A percentile compares a stretch with the other conserved stretches of the same genome.
Evolutionary conservation across 805 yeast genomes (phyloP).

Genomic region (Saccharomycopsis sp.): DNA sequence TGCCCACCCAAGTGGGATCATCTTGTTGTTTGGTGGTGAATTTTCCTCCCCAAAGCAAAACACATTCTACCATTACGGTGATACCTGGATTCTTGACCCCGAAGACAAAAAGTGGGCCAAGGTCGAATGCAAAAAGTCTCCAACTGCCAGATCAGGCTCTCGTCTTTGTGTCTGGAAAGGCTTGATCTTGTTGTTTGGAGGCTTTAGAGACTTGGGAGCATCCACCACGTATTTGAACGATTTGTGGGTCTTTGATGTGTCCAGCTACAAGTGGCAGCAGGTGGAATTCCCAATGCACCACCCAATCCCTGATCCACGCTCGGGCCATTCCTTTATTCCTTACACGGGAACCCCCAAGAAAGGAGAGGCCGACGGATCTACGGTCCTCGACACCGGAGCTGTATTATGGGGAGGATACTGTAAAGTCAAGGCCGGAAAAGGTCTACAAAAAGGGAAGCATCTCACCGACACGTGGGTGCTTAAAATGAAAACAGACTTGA

Average conservation of each 20-base stretch:
- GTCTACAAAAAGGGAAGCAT: slow-evolving; percentile 85
- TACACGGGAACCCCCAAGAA: slow-evolving; percentile 25
- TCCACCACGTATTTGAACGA: slow-evolving; percentile 80
- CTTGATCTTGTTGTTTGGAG: slow-evolving; percentile 79
- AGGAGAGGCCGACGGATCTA: neutral
- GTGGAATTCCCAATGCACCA: slow-evolving; percentile 80
- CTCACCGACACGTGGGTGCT: slow-evolving; percentile 80
- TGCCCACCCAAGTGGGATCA: slow-evolving; percentile 83
- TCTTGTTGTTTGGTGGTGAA: slow-evolving; percentile 91
- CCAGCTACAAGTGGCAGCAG: slow-evolving; percentile 86
- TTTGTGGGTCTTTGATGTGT: slow-evolving; percentile 87
- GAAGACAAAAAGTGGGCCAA: slow-evolving; percentile 85
- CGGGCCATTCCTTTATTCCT: slow-evolving; percentile 87
- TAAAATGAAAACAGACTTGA: slow-evolving; percentile 77
- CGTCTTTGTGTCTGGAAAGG: slow-evolving; percentile 90
- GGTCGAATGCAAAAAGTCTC: slow-evolving; percentile 67
- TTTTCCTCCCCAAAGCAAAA: slow-evolving; percentile 94
- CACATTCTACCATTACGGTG: slow-evolving; percentile 93
- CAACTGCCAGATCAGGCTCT: slow-evolving; percentile 88
- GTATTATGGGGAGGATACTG: slow-evolving; percentile 90
- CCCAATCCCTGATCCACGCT: slow-evolving; percentile 80
- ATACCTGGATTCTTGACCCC: slow-evolving; percentile 89
- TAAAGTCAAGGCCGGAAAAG: slow-evolving; percentile 84
- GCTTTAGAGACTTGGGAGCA: slow-evolving; percentile 83
- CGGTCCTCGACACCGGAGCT: slow-evolving; percentile 58